phyloP scores from a whole-genome alignment of 345 rosid genomes.

The Brassica napus region Da-Ae NC_063442.1:38521001-38521500 shows the following conservation, averaged over 20 bases:
- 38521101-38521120: slow-evolving; percentile 87
- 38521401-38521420: slow-evolving; percentile 22
- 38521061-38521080: slow-evolving; percentile 84
- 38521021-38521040: slow-evolving; percentile 84
- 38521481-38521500: neutral
- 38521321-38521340: slow-evolving; percentile 87
- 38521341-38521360: slow-evolving; percentile 89
- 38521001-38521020: slow-evolving; percentile 86
- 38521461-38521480: neutral
- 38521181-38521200: slow-evolving; percentile 93
- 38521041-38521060: slow-evolving; percentile 80
- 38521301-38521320: slow-evolving; percentile 90
- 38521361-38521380: slow-evolving; percentile 80
- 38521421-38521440: neutral
- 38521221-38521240: slow-evolving; percentile 31
- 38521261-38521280: slow-evolving; percentile 85
- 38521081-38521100: slow-evolving; percentile 74
- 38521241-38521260: slow-evolving; percentile 46
- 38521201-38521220: slow-evolving; percentile 59
- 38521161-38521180: slow-evolving; percentile 65
- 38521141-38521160: slow-evolving; percentile 88
- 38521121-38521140: slow-evolving; percentile 73
- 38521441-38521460: neutral
- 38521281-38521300: slow-evolving; percentile 86
- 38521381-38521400: slow-evolving; percentile 87